Conservation (phyloP, 306 rosid genomes). For the Astragalus membranaceus region DNA sequence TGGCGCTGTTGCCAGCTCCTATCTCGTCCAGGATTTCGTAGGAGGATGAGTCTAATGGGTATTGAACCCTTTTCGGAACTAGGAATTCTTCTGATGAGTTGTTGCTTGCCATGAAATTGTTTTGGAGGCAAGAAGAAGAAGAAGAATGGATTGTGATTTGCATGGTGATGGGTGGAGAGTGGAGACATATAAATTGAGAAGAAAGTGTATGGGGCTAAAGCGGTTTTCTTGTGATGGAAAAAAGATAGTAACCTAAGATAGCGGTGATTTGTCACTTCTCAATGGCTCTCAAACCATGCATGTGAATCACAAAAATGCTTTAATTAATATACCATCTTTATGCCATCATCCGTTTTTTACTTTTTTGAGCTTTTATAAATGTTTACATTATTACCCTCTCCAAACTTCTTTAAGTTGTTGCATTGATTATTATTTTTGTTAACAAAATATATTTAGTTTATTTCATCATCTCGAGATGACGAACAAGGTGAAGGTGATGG, state of each 20-base stretch:
- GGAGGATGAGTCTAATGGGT: conserved; percentile 38
- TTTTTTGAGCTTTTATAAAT: too few relatives aligned
- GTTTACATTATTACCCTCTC: too few relatives aligned
- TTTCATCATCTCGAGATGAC: too few relatives aligned
- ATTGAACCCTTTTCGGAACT: conserved; percentile 28
- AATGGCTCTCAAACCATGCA: conserved; percentile 26
- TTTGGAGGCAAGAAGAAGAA: neutral
- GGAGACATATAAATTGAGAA: neutral
- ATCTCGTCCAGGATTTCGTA: conserved; percentile 40
- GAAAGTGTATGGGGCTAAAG: conserved; percentile 10
- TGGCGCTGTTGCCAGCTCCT: conserved; percentile 41
- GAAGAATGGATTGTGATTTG: neutral
- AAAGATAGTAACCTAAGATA: neutral
- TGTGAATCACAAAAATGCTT: conserved; percentile 26
- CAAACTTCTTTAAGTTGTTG: too few relatives aligned
- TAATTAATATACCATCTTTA: too few relatives aligned
- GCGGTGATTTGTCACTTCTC: conserved; percentile 17
- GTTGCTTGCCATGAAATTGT: conserved; percentile 18
- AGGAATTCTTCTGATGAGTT: neutral
- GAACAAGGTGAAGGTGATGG: too few relatives aligned
- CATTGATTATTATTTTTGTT: too few relatives aligned
- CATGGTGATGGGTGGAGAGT: neutral
- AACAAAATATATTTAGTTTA: too few relatives aligned
- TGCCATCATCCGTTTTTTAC: too few relatives aligned
- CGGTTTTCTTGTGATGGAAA: conserved; percentile 44